phyloP scores from a whole-genome alignment of 2,329 filamentous ascomycete species.

The Coleophoma eucalyptorum region DNA sequence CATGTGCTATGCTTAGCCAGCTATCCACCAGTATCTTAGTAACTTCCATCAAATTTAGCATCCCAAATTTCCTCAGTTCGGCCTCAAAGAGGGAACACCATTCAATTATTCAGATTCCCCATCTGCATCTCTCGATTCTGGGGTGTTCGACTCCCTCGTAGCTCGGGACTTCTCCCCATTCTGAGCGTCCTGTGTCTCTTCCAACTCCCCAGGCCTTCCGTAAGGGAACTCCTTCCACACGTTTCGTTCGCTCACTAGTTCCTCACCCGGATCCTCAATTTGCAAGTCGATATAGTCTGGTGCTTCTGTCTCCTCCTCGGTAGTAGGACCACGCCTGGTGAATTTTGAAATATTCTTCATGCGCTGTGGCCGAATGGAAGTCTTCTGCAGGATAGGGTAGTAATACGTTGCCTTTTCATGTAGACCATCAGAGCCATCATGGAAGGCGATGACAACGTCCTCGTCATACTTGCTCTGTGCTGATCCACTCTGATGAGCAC shows the following conservation, averaged over 20 bases:
- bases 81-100: neutral
- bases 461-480: constrained; percentile 56
- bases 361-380: constrained; percentile 57
- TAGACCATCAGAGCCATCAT: constrained; percentile 47
- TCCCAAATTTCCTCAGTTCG: neutral
- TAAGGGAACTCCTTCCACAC: constrained; percentile 38
- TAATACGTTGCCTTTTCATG: constrained; percentile 59
- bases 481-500: constrained; percentile 52
- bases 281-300: constrained; percentile 50
- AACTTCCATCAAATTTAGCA: neutral
- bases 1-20: no score
- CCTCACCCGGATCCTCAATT: constrained; percentile 51
- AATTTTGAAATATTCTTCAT: constrained; percentile 57
- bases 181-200: constrained; percentile 8
- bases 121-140: constrained; percentile 5
- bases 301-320: constrained; percentile 32
- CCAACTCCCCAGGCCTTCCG: constrained; percentile 7
- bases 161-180: constrained; percentile 9
- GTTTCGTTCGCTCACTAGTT: constrained; percentile 47
- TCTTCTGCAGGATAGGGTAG: constrained; percentile 65
- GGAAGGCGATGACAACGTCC: constrained; percentile 57
- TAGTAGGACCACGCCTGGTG: constrained; percentile 11
- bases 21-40: no score
- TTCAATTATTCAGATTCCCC: constrained; percentile 2
- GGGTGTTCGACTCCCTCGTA: neutral